phyloP scores from a whole-genome alignment of 345 rosid genomes.

The Moricandia arvensis region DNA sequence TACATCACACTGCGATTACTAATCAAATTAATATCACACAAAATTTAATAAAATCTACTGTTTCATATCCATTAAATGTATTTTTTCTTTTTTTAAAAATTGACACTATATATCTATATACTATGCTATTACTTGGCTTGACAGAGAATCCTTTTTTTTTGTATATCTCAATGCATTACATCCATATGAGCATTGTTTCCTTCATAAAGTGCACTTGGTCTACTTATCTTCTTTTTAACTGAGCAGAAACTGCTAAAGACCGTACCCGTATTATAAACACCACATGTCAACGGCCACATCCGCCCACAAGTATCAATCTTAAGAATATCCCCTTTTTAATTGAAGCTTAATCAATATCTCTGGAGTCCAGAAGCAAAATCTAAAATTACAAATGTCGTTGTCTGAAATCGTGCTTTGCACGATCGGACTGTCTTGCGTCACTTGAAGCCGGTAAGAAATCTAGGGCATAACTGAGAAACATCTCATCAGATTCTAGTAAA shows the following conservation, averaged over 20 bases:
- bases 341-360: conserved; percentile 10
- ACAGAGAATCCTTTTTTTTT: too few relatives aligned
- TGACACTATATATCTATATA: too few relatives aligned
- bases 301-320: conserved; percentile 6
- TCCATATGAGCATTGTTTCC: neutral
- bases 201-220: too few relatives aligned
- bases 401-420: conserved; percentile 32
- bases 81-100: neutral
- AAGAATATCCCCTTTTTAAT: neutral
- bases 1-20: neutral
- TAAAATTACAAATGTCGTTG: neutral
- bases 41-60: neutral
- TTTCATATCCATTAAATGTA: neutral
- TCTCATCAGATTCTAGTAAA: neutral
- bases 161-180: neutral
- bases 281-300: conserved; percentile 11
- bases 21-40: neutral
- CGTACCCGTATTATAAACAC: neutral
- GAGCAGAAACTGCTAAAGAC: too few relatives aligned
- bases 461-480: neutral
- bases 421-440: conserved; percentile 15
- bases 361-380: conserved; percentile 16
- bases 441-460: conserved; percentile 3
- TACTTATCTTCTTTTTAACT: too few relatives aligned
- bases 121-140: too few relatives aligned